These are phyloP conservation scores for Yamadazyma endophytica DNA, from an alignment of 805 yeast species.

Conservation along the genomic window DNA sequence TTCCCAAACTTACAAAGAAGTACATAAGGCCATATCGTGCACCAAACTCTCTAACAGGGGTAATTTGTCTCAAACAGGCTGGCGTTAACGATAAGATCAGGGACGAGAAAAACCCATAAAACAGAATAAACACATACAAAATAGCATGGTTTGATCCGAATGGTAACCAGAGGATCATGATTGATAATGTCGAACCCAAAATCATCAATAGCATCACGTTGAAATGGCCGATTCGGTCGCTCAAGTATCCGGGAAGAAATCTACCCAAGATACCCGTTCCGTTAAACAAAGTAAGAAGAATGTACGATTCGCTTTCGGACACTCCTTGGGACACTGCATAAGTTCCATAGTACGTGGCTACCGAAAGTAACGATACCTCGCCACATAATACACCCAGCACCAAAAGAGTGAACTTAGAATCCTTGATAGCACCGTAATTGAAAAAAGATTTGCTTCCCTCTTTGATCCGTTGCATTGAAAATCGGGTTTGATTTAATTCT, in stretches of 20 bases:
- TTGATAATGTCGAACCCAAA: slow-evolving; percentile 40
- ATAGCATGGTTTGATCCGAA: slow-evolving; percentile 44
- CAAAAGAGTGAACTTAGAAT: slow-evolving; percentile 28
- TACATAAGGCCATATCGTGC: slow-evolving; percentile 65
- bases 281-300: slow-evolving; percentile 45
- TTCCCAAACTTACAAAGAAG: slow-evolving; percentile 47
- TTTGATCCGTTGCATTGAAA: slow-evolving; percentile 3
- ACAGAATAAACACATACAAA: slow-evolving; percentile 48
- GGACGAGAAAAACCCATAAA: slow-evolving; percentile 59
- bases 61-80: slow-evolving; percentile 62
- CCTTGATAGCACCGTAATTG: slow-evolving; percentile 36
- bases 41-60: slow-evolving; percentile 63
- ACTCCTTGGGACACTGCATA: slow-evolving; percentile 52
- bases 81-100: slow-evolving; percentile 65
- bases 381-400: slow-evolving; percentile 38
- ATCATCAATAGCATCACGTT: slow-evolving; percentile 52
- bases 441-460: slow-evolving; percentile 17
- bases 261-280: slow-evolving; percentile 49
- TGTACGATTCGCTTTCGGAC: slow-evolving; percentile 37
- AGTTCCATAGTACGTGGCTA: slow-evolving; percentile 52
- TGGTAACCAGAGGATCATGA: slow-evolving; percentile 64
- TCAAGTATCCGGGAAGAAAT: slow-evolving; percentile 48
- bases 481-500: slow-evolving; percentile 5
- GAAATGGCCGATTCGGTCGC: slow-evolving; percentile 54
- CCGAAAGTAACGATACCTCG: slow-evolving; percentile 51